phyloP scores from a whole-genome alignment of 2,329 filamentous ascomycete genomes.

The Seiridium cupressi region DNA sequence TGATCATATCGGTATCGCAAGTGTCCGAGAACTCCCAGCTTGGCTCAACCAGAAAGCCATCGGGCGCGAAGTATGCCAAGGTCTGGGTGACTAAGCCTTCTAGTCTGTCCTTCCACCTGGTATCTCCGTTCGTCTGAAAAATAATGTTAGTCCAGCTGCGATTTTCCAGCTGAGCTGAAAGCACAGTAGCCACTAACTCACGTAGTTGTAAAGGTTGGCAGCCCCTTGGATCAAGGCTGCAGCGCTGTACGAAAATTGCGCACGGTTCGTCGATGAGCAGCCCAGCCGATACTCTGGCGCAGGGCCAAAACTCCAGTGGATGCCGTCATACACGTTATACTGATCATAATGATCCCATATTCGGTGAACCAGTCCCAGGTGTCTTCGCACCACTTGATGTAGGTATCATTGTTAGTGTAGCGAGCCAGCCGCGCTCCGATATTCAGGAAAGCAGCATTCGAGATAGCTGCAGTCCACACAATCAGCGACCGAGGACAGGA shows the following conservation, averaged over 20 bases:
- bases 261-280: conserved; percentile 31
- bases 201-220: conserved; percentile 57
- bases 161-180: too few species aligned
- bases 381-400: conserved; percentile 35
- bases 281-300: not conserved
- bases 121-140: conserved; percentile 25
- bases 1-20: conserved; percentile 58
- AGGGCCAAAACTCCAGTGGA: conserved; percentile 11
- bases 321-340: conserved; percentile 61
- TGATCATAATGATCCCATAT: conserved; percentile 46
- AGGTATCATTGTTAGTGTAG: conserved; percentile 61
- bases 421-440: conserved; percentile 55
- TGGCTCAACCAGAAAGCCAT: conserved; percentile 33
- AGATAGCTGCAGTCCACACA: conserved; percentile 24
- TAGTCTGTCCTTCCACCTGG: conserved; percentile 43
- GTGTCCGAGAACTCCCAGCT: conserved; percentile 49
- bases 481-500: not conserved
- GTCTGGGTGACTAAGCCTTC: conserved; percentile 41
- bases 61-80: not conserved
- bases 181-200: conserved; percentile 16
- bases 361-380: conserved; percentile 1
- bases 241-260: conserved; percentile 56
- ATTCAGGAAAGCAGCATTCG: conserved; percentile 43
- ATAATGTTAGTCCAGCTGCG: conserved; percentile 24
- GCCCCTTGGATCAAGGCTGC: conserved; percentile 53